Evolutionary conservation across 2,329 filamentous ascomycete genomes (phyloP), one percentile per base, ranked within the genome.

Genomic region (Clonostachys byssicola): DNA sequence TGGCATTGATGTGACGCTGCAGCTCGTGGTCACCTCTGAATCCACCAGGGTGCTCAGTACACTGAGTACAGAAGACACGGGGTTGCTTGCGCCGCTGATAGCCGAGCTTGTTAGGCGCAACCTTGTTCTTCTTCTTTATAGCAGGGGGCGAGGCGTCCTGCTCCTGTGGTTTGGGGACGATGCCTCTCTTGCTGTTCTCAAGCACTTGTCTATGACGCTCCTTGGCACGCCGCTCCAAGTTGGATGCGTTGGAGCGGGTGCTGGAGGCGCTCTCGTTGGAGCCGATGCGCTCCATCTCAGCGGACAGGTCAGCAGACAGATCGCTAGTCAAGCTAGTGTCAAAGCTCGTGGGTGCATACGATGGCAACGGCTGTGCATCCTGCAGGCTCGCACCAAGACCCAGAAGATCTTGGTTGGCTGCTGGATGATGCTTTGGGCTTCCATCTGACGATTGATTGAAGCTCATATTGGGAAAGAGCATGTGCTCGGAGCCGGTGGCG

Each of bases 1-100:
- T 80, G 34, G 74, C 70, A 40, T 79, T 78, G 46, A 76, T 76
- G 55, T 90, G 86, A 16, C 86, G 77, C 40, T 82, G 78, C 23
- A 89, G 77, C 63, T 96, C 91, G 61, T 95, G 91, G 20, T 92
- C 88, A 46, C 91, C 91, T 34, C 91, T 83, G 65, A 95, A 95
- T 41, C 89, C 90, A 16, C 87, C 80, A 0, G 85, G 85, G 45
- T 88, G 80, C 47, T 89, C 83, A 45, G 77, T 76, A 68, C 90
- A 96, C 49, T 80, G 70, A 2, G 68, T 62, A 63, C 91, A 95
- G 60, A 78, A 80, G 51, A 89, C 82, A 63, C 88, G 89, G 35
- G 81, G 79, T 51, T 88, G 84, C 56, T 81, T 80, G 23, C 86
- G 86, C 14, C 88, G 84, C 44, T 74, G 68, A 51, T 79, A 77